Evolutionary conservation across 2,329 filamentous ascomycete genomes (phyloP).

Genomic region (Cladosporium sp.): DNA sequence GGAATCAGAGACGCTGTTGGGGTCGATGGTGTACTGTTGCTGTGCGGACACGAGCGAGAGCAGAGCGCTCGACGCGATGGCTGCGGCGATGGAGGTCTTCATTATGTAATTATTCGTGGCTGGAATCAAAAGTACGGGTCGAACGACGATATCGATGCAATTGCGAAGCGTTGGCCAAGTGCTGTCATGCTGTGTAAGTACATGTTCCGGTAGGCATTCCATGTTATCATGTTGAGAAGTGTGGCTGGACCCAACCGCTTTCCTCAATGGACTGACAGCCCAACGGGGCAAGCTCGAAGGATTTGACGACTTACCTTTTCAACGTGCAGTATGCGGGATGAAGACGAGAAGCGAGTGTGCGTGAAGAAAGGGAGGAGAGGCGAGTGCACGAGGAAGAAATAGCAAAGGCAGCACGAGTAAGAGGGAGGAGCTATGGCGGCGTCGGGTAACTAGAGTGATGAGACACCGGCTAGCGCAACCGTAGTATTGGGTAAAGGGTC

Average conservation of each 20-base stretch:
- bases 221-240: neutral
- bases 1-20: slow-evolving; percentile 49
- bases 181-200: neutral
- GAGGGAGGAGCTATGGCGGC: slow-evolving; percentile 5
- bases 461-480: slow-evolving; percentile 9
- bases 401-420: slow-evolving; percentile 3
- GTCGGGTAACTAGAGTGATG: slow-evolving; percentile 12
- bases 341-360: slow-evolving; percentile 9
- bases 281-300: neutral
- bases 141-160: neutral
- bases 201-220: neutral
- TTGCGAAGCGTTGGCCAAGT: neutral
- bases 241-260: neutral
- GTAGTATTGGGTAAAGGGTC: slow-evolving; percentile 6
- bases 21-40: slow-evolving; percentile 59
- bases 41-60: slow-evolving; percentile 50
- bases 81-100: slow-evolving; percentile 47
- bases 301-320: neutral
- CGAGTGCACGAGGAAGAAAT: slow-evolving; percentile 10
- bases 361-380: slow-evolving; percentile 11
- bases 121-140: neutral
- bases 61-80: slow-evolving; percentile 45
- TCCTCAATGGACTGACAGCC: neutral
- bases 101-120: slow-evolving; percentile 29
- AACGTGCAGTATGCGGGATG: neutral